These are phyloP conservation scores for Ramaria sp. DNA, from an alignment of 768 basidiomycete genomes.

Conservation along the genomic window DNA sequence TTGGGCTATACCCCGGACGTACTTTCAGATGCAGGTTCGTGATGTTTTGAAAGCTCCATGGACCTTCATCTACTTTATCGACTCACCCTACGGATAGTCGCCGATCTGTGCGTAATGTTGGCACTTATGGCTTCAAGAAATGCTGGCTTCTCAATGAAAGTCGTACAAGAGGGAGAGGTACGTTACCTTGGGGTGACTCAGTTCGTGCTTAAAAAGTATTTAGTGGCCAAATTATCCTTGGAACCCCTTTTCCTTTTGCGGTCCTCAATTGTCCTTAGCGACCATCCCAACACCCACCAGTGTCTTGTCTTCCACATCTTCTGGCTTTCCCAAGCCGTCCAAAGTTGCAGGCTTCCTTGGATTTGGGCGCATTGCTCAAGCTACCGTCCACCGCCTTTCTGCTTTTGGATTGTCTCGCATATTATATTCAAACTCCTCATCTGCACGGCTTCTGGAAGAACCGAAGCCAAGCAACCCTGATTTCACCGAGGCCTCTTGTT, in stretches of 20 bases:
- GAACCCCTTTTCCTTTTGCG: conserved; percentile 78
- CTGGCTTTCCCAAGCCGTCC: conserved; percentile 25
- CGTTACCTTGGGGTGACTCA: conserved; percentile 13
- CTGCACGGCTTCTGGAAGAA: conserved; percentile 25
- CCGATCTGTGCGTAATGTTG: conserved; percentile 84
- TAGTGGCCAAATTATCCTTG: conserved; percentile 77
- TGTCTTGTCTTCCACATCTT: conserved; percentile 14
- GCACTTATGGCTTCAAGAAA: conserved; percentile 90
- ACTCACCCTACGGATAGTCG: conserved; percentile 40
- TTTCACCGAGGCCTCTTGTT: conserved; percentile 20
- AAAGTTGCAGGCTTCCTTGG: conserved; percentile 86
- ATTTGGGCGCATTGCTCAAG: conserved; percentile 89
- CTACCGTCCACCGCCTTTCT: conserved; percentile 64
- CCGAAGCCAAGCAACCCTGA: conserved; percentile 17
- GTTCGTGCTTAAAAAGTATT: background rate
- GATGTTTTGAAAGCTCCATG: background rate
- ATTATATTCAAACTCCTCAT: conserved; percentile 55
- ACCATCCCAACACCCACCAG: conserved; percentile 19
- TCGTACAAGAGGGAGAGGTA: conserved; percentile 66
- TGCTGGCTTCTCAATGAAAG: conserved; percentile 44
- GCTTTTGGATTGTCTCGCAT: conserved; percentile 74
- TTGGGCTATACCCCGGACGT: conserved; percentile 93
- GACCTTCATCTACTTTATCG: background rate
- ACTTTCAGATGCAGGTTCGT: conserved; percentile 74
- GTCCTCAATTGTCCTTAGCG: conserved; percentile 55